These are phyloP conservation scores for Omphalotus guepiniiformis DNA, from an alignment of 768 basidiomycete genomes.

Conservation along the genomic window DNA sequence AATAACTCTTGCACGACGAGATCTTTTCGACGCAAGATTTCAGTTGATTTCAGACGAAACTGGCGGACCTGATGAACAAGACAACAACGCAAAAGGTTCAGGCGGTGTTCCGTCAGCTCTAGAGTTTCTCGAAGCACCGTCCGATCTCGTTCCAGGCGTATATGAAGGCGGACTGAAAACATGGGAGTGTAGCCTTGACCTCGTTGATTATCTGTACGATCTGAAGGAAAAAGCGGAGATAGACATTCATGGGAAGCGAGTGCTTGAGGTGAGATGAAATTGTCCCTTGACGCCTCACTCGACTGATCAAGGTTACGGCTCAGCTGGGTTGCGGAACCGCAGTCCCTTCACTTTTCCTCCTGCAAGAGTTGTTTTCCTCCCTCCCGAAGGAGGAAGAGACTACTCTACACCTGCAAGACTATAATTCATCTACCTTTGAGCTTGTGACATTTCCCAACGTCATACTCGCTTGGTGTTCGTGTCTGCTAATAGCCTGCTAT, in stretches of 20 bases:
- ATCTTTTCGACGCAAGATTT: slow-evolving; percentile 95
- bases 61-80: slow-evolving; percentile 17
- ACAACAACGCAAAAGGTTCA: slow-evolving; percentile 22
- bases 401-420: slow-evolving; percentile 83
- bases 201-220: slow-evolving; percentile 61
- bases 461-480: slow-evolving; percentile 78
- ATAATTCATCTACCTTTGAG: slow-evolving; percentile 77
- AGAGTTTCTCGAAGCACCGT: slow-evolving; percentile 73
- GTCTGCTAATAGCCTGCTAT: not conserved
- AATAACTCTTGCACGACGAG: slow-evolving; percentile 74
- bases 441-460: slow-evolving; percentile 79
- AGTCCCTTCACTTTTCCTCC: slow-evolving; percentile 72
- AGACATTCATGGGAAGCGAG: slow-evolving; percentile 41
- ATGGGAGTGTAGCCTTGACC: slow-evolving; percentile 93
- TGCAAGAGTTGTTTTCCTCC: slow-evolving; percentile 54
- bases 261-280: slow-evolving; percentile 64
- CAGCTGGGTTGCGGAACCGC: slow-evolving; percentile 95
- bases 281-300: not conserved
- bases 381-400: slow-evolving; percentile 29
- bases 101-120: slow-evolving; percentile 23
- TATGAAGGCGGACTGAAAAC: slow-evolving; percentile 98
- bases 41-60: slow-evolving; percentile 68
- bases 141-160: slow-evolving; percentile 86
- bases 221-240: slow-evolving; percentile 22
- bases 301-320: not conserved